Conservation (phyloP, 2,329 filamentous ascomycete species). For the Aureobasidium subglaciale region DNA sequence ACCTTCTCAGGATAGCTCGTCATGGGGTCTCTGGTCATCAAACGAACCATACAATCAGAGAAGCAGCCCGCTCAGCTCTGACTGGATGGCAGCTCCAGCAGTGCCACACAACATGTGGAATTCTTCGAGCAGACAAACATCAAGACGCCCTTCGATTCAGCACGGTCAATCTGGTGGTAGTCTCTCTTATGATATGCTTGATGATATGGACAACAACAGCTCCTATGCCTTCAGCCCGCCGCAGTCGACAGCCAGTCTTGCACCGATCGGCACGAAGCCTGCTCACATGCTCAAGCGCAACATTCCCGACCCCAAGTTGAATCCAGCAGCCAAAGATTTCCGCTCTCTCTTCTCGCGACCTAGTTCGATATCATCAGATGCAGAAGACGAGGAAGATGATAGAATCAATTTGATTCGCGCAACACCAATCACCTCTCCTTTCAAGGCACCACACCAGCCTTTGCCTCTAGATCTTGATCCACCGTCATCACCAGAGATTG, state of each 20-base stretch:
- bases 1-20: conserved; percentile 66
- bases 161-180: conserved; percentile 61
- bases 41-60: conserved; percentile 47
- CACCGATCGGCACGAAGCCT: conserved; percentile 64
- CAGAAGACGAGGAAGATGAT: conserved; percentile 30
- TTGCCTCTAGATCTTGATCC: conserved; percentile 21
- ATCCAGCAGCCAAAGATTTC: conserved; percentile 85
- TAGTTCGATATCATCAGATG: conserved; percentile 20
- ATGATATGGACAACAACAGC: conserved; percentile 43
- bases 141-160: conserved; percentile 73
- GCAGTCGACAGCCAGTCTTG: conserved; percentile 41
- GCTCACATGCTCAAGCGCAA: conserved; percentile 32
- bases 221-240: conserved; percentile 37
- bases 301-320: conserved; percentile 53
- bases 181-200: conserved; percentile 46
- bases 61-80: conserved; percentile 45
- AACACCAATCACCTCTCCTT: conserved; percentile 9
- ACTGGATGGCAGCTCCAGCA: conserved; percentile 41
- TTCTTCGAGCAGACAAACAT: conserved; percentile 69
- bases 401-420: conserved; percentile 9
- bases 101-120: conserved; percentile 24
- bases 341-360: conserved; percentile 55
- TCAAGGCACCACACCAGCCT: conserved; percentile 17
- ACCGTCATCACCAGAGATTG: conserved; percentile 29
- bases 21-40: conserved; percentile 55